Base-by-base conservation (phyloP, 108 stramenopile species). In the Craspedostauros australis region DNA sequence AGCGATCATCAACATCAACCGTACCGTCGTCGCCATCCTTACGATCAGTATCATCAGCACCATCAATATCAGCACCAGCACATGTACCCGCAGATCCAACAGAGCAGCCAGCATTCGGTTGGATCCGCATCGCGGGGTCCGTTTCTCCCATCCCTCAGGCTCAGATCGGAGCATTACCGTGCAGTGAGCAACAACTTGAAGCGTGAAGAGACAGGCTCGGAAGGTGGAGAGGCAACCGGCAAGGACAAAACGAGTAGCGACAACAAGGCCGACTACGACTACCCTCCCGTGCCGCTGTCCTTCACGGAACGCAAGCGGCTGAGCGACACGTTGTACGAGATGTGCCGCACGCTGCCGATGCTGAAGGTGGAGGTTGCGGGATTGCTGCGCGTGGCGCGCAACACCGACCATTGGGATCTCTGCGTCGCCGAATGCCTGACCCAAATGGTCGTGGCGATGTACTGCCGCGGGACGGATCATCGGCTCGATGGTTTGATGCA, bases 391-490 rank as follows among this genome's bases (percentile, higher is more conserved):
- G 59, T 66, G 40, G 88, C 84, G 19, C 71, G 88, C 7, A 73
- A 77, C 37, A 65, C 54, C 21, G 71, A 80, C 42, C 51, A 65
- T 29, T 90, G 88, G 88, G 88, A 90, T 61, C 58, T 72, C 43
- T 81, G 77, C 3, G 81, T 86, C n/a, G 73, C 84, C 4, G 82
- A 90, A 59, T 53, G 86, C 15, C 67, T 81, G 41, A 85, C 88
- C 1, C 88, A 90, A 54, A 59, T 84, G 5, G 59, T 90, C 24
- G 70, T 90, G 27, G 75, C 62, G 14, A 43, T 86, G 2, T 75
- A 77, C 50, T 90, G 88, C 54, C 48, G 47, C 14, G 75, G 73
- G 53, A 71, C 69, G 5, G 88, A 90, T 69, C 51, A 62, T 33
- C 49, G 36, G 16, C 58, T 90, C 39, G 80, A 80, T 41, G 88